Percentiles rank a stretch among this genome's conserved stretches.
Evolutionary conservation across 2,329 filamentous ascomycete species (phyloP).

Genomic region (Alternaria panax): DNA sequence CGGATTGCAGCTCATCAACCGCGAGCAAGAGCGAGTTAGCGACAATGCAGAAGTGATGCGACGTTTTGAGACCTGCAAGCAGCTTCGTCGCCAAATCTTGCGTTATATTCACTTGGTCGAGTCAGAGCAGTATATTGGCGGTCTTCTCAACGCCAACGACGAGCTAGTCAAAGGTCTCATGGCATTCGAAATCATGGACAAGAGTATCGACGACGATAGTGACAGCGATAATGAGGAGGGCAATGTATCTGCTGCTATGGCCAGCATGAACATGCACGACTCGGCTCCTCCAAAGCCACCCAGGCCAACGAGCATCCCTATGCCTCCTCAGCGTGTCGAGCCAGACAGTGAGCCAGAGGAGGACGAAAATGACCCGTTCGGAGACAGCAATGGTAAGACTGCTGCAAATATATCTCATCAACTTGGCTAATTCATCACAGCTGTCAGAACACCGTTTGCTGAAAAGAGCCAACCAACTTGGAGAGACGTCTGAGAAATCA

Average conservation of each 20-base stretch:
- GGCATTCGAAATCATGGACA: constrained; percentile 92
- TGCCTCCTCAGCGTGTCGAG: constrained; percentile 52
- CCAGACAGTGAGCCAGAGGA: constrained; percentile 64
- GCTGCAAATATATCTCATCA: accelerated
- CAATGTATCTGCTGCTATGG: constrained; percentile 47
- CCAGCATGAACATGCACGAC: constrained; percentile 54
- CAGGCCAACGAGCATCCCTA: constrained; percentile 54
- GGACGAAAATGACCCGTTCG: constrained; percentile 84
- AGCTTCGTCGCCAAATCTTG: constrained; percentile 80
- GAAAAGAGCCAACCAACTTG: constrained; percentile 45
- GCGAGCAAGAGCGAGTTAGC: constrained; percentile 86
- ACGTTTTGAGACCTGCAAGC: constrained; percentile 86
- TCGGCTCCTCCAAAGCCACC: constrained; percentile 58
- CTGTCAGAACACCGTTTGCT: constrained; percentile 62
- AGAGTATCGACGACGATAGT: constrained; percentile 77
- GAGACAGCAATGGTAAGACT: constrained; percentile 71
- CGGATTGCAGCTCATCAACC: constrained; percentile 85
- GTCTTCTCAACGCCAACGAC: constrained; percentile 91
- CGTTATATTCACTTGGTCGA: constrained; percentile 94
- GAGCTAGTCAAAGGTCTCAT: constrained; percentile 93
- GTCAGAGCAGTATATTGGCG: constrained; percentile 87
- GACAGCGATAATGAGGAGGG: constrained; percentile 63
- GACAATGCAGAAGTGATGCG: constrained; percentile 78
- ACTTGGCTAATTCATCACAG: constrained; percentile 26
- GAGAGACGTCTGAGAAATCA: constrained; percentile 44